phyloP scores from a whole-genome alignment of 176 grass and related monocot genomes.

The Paspalum notatum region DNA sequence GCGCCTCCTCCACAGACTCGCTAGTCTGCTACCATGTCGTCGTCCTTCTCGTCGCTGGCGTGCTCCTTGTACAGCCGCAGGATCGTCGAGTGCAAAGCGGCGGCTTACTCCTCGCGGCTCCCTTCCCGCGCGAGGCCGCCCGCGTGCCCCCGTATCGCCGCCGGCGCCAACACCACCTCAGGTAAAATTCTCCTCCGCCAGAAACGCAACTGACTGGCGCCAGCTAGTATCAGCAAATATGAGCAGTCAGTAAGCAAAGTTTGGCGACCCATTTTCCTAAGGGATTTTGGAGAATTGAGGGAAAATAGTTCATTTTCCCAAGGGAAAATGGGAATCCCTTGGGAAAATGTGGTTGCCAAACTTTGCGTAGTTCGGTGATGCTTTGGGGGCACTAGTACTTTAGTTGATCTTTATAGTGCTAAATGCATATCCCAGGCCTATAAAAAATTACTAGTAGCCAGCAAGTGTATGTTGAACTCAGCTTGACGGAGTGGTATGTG shows the following conservation, averaged over 20 bases:
- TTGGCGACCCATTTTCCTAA: background rate
- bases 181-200: constrained; percentile 18
- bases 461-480: no score
- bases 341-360: no score
- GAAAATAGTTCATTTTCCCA: no score
- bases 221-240: background rate
- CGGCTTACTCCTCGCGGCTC: constrained; percentile 20
- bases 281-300: no score
- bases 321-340: no score
- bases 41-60: constrained; percentile 32
- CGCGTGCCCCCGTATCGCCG: constrained; percentile 32
- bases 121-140: constrained; percentile 39
- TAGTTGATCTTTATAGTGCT: background rate
- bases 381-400: background rate
- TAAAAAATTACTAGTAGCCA: no score
- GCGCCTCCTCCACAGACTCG: no score
- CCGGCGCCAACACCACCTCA: constrained; percentile 14
- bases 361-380: background rate
- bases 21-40: constrained; percentile 2
- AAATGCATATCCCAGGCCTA: background rate
- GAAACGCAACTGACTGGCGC: background rate
- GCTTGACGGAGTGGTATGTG: no score
- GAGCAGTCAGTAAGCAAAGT: background rate
- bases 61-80: constrained; percentile 43
- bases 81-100: constrained; percentile 33